These are phyloP conservation scores for Cyclotella sp. DNA, from an alignment of 108 stramenopile species.

Conservation along the genomic window DNA sequence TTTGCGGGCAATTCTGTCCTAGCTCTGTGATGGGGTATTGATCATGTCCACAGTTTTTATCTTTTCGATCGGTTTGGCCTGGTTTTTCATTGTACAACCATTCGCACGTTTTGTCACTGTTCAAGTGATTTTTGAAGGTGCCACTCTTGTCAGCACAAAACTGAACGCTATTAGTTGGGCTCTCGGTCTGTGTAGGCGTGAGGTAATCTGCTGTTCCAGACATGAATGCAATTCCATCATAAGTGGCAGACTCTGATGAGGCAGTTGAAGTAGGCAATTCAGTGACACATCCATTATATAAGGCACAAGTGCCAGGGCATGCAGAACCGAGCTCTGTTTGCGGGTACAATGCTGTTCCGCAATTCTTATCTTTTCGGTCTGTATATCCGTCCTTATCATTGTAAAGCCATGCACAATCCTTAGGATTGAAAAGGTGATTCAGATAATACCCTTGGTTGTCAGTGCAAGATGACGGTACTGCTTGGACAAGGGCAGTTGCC, in stretches of 20 bases:
- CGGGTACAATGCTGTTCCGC: constrained; percentile 8
- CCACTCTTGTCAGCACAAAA: constrained; percentile 13
- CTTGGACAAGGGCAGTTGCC: background rate
- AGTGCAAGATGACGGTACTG: constrained; percentile 12
- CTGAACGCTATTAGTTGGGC: background rate
- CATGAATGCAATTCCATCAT: constrained; percentile 1
- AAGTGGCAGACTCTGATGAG: constrained; percentile 5
- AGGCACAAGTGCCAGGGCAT: constrained; percentile 24
- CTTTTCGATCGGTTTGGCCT: constrained; percentile 40
- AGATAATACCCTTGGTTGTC: constrained; percentile 26
- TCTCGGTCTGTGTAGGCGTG: background rate
- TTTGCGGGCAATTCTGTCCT: constrained; percentile 34
- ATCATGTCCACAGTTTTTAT: constrained; percentile 40
- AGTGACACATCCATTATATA: constrained; percentile 25
- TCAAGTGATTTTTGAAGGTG: constrained; percentile 29
- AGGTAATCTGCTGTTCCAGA: background rate
- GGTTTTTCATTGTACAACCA: constrained; percentile 37
- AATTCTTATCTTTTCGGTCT: constrained; percentile 42
- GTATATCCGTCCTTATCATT: constrained; percentile 32
- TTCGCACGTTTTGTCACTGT: constrained; percentile 23
- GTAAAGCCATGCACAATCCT: constrained; percentile 34
- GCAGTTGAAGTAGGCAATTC: background rate
- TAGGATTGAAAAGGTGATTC: constrained; percentile 33
- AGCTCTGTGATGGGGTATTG: constrained; percentile 32
- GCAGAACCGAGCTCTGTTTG: constrained; percentile 34